Percentiles rank a stretch among this genome's conserved stretches.
Conservation (phyloP, 331 rosid species). For the Cydonia oblonga region DNA sequence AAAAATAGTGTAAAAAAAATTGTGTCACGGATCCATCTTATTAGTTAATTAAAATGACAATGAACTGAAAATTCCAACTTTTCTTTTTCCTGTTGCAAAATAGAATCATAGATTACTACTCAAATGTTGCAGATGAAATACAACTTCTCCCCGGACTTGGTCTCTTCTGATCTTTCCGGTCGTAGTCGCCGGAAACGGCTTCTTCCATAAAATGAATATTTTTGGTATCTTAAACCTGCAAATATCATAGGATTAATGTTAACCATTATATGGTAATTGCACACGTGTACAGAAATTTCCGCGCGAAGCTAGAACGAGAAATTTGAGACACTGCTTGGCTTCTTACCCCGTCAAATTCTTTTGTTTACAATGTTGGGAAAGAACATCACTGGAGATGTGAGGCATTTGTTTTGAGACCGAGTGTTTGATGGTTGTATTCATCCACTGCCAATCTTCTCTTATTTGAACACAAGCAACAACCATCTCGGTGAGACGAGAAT, state of each 20-base stretch:
- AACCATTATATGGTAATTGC: neutral
- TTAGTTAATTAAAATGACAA: neutral
- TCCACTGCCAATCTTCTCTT: constrained; percentile 55
- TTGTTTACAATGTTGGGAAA: constrained; percentile 33
- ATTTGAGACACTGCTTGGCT: neutral
- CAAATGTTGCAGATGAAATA: constrained; percentile 25
- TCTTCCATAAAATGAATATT: constrained; percentile 40
- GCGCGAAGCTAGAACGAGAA: neutral
- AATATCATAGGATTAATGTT: neutral
- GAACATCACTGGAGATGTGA: constrained; percentile 35
- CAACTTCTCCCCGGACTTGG: constrained; percentile 36
- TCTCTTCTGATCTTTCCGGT: constrained; percentile 65
- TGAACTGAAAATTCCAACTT: neutral
- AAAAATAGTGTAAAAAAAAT: too few species aligned
- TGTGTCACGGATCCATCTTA: accelerated
- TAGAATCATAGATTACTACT: constrained; percentile 47
- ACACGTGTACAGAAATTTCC: neutral
- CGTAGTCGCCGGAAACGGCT: constrained; percentile 68
- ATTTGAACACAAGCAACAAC: constrained; percentile 54
- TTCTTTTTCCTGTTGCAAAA: neutral
- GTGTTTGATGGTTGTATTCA: constrained; percentile 8
- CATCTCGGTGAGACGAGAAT: constrained; percentile 53
- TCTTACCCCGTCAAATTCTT: constrained; percentile 51
- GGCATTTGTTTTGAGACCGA: constrained; percentile 16
- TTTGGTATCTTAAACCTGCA: constrained; percentile 81